Conservation (phyloP, 352 stramenopile genomes). For the Pythium volutum region DNA sequence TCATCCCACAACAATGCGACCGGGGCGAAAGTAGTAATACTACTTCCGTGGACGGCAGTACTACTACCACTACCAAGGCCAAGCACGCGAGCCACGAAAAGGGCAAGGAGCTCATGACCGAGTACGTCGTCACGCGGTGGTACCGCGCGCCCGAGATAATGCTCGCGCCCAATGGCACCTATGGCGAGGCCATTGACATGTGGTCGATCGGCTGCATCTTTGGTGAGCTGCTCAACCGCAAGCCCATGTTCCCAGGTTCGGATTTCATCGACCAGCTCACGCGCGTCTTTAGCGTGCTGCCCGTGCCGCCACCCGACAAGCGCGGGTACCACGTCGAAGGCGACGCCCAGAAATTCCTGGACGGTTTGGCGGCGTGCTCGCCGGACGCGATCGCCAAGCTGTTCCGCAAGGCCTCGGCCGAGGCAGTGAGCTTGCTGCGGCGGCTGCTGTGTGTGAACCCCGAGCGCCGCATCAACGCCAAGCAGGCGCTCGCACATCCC, state of each 20-base stretch:
- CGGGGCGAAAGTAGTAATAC: no score
- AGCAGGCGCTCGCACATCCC: constrained; percentile 88
- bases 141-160: constrained; percentile 69
- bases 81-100: constrained; percentile 38
- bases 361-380: constrained; percentile 67
- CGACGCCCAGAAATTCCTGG: constrained; percentile 73
- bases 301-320: constrained; percentile 67
- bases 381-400: constrained; percentile 63
- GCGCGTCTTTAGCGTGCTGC: constrained; percentile 66
- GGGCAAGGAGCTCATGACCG: constrained; percentile 71
- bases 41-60: background rate
- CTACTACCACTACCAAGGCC: background rate
- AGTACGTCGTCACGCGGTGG: constrained; percentile 86
- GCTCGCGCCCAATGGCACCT: constrained; percentile 71
- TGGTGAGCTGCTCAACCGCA: constrained; percentile 84
- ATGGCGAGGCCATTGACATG: constrained; percentile 83
- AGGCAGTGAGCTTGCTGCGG: constrained; percentile 65
- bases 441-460: constrained; percentile 89
- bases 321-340: constrained; percentile 72
- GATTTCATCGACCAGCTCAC: constrained; percentile 85
- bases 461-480: constrained; percentile 82
- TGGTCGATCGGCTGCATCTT: constrained; percentile 93
- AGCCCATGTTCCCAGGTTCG: constrained; percentile 68
- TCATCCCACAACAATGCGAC: constrained; percentile 43
- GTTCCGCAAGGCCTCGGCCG: constrained; percentile 62